A percentile compares a stretch with the other conserved stretches of the same genome.
These are phyloP conservation scores for Onygenales sp. DNA, from an alignment of 2,329 filamentous ascomycete genomes.

Conservation along the genomic window DNA sequence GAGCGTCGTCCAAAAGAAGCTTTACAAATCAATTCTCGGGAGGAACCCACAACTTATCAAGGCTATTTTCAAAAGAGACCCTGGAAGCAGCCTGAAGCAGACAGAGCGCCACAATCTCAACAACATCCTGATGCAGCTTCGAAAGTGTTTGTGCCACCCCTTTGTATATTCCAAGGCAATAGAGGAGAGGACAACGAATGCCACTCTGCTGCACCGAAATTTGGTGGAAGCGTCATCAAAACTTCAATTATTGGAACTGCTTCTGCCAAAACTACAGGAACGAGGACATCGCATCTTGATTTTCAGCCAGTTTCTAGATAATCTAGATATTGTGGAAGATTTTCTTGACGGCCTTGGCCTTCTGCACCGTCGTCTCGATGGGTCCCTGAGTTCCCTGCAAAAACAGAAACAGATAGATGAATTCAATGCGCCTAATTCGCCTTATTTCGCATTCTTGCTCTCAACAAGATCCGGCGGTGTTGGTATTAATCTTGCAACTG, in stretches of 20 bases:
- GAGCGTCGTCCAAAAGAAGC: constrained; percentile 83
- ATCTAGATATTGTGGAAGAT: constrained; percentile 85
- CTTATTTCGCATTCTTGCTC: constrained; percentile 79
- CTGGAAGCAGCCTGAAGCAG: constrained; percentile 48
- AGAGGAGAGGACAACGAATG: constrained; percentile 64
- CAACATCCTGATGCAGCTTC: constrained; percentile 91
- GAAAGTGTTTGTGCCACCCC: constrained; percentile 91
- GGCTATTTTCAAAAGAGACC: constrained; percentile 64
- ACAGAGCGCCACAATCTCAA: constrained; percentile 71
- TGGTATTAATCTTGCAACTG: constrained; percentile 92
- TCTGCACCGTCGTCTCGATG: constrained; percentile 72
- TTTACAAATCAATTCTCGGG: constrained; percentile 86
- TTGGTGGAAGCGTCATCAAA: constrained; percentile 88
- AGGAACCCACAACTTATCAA: constrained; percentile 85
- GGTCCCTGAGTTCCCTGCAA: constrained; percentile 67
- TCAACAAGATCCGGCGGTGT: constrained; percentile 94
- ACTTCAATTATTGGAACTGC: constrained; percentile 69
- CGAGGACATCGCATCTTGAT: constrained; percentile 84
- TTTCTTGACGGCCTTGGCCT: constrained; percentile 71
- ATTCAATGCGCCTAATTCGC: constrained; percentile 77
- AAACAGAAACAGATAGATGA: constrained; percentile 93
- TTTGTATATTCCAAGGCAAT: constrained; percentile 89
- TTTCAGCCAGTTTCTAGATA: constrained; percentile 87
- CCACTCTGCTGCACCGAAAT: constrained; percentile 60
- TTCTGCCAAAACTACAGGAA: constrained; percentile 78